Base-by-base conservation (phyloP, 148 eudicot species). In the Rhododendron williamsianum region DNA sequence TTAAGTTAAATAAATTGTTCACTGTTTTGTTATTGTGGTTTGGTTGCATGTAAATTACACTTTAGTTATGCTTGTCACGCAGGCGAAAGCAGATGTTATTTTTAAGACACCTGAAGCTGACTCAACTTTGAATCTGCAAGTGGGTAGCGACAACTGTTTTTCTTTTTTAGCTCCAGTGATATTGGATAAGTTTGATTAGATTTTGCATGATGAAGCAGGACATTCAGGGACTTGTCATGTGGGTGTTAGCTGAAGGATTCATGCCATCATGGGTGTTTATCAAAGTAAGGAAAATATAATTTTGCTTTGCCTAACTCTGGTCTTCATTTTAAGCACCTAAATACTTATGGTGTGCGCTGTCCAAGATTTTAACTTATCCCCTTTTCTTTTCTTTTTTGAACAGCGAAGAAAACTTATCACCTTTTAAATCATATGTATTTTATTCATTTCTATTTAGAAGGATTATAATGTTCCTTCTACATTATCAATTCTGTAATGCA, bases 231-330 rank as follows among this genome's bases (percentile, higher is more conserved):
- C 93, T 97, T 48, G 94, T 93, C 52, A 95, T 92, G 71, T 97
- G 99, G 99, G 95, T 97, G 88, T 98, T 97, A 78, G 98, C 92
- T 83, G 96, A 97, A 85, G 98, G 99, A 49, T 91, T 87, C 69
- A 94, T 97, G 99, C 99, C 98, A 36, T 89, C 99, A 48, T 95
- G 95, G 96, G 88, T 93, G 84, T 97, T 97, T 88, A 90, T 97
- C 87, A 97, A 93, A 88, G 98, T 95, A 91, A 84, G 81, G 35
- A 67, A 52, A 82, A 72, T 69, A 41, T 45, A 36, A 60, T 21
- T 27, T 30, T 13, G 71, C 73, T 73, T 60, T 8, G 25, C 48
- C 35, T 72, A 4, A 2, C 35, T 10, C 30, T 21, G 49, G 48
- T 41, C 48, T 76, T 76, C 10, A 19, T 3, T 65, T 65, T 23